Percentiles rank a stretch among this genome's conserved stretches.
Evolutionary conservation across 2,329 filamentous ascomycete genomes (phyloP).

Genomic region (Albophoma yamanashiensis): DNA sequence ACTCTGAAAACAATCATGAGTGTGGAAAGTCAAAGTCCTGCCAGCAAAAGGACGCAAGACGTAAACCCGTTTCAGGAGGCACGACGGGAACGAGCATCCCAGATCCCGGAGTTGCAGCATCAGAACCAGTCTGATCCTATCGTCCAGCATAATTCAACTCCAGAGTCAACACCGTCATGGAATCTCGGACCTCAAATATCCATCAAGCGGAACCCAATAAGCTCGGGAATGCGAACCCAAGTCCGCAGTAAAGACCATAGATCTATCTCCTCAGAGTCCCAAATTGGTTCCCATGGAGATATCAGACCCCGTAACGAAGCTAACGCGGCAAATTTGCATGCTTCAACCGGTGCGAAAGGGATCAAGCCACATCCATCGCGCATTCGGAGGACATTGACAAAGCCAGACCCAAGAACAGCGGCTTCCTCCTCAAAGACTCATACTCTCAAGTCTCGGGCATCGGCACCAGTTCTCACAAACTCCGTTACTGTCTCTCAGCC

Average conservation of each 20-base stretch:
- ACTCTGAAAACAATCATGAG: constrained; percentile 40
- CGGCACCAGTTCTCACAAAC: constrained; percentile 14
- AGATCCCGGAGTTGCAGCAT: not conserved
- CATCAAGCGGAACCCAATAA: constrained; percentile 1
- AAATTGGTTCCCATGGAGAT: no score
- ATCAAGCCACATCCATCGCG: no score
- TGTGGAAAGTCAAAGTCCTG: constrained; percentile 29
- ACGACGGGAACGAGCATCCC: not conserved
- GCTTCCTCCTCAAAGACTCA: not conserved
- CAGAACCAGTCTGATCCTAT: not conserved
- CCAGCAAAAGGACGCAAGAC: not conserved
- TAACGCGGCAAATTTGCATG: not conserved
- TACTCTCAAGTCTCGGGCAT: constrained; percentile 5
- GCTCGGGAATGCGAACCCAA: not conserved
- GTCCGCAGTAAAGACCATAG: not conserved
- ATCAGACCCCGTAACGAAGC: not conserved
- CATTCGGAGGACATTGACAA: not conserved
- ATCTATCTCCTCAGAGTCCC: not conserved
- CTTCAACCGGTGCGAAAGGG: not conserved
- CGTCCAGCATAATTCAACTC: not conserved
- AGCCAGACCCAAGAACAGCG: not conserved
- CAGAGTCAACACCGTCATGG: not conserved
- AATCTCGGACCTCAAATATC: constrained; percentile 4
- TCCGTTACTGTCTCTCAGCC: constrained; percentile 6
- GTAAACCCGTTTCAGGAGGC: not conserved